Evolutionary conservation across 208 protist genomes (phyloP).

Genomic region (Leishmania turanica): DNA sequence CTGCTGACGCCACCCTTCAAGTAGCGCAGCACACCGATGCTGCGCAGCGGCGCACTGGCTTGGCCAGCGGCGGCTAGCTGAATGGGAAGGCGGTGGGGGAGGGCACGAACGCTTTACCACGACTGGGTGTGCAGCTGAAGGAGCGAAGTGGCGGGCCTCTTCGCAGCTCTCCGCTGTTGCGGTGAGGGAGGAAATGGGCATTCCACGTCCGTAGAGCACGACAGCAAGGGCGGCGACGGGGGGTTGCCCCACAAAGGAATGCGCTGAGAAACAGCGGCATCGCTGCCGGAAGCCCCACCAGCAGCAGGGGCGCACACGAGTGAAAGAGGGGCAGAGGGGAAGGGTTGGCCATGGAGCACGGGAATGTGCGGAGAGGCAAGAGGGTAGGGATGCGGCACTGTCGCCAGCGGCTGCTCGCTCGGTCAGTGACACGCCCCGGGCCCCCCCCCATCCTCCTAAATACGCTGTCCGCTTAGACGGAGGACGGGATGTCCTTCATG

Average conservation of each 20-base stretch:
- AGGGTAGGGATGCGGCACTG: neutral
- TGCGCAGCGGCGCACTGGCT: neutral
- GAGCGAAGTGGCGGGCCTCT: neutral
- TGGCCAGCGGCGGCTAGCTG: neutral
- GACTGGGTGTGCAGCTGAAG: neutral
- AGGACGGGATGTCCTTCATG: constrained; percentile 32
- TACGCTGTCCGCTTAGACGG: neutral
- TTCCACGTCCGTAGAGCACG: neutral
- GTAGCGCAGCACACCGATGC: neutral
- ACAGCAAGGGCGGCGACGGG: neutral
- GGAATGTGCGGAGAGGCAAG: neutral
- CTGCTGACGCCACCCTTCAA: neutral
- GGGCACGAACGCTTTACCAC: neutral
- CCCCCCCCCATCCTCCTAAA: neutral
- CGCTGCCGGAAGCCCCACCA: neutral
- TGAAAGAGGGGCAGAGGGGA: too few species aligned
- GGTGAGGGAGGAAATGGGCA: neutral
- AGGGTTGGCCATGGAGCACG: neutral
- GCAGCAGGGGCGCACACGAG: neutral
- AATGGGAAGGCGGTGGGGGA: neutral
- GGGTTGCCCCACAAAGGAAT: neutral
- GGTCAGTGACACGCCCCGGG: neutral
- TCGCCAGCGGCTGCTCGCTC: neutral
- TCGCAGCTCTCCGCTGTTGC: neutral
- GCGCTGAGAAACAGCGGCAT: neutral